Base-by-base conservation (phyloP, 106 monocot species). In the Platanthera zijinensis region DNA sequence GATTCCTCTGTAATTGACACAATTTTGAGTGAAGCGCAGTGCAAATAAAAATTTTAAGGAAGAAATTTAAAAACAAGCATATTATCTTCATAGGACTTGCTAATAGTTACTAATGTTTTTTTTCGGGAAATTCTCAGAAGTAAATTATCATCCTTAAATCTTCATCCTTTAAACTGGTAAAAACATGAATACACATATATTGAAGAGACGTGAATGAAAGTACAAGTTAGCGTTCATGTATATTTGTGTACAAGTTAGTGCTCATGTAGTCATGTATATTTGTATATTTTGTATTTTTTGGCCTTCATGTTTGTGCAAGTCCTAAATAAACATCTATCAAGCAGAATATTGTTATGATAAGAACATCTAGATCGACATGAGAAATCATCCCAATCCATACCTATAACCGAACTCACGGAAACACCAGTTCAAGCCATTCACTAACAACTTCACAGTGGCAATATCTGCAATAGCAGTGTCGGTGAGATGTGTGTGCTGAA, bases 391-490 rank as follows among this genome's bases (percentile, higher is more conserved):
- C 13, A 53, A 53, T 11, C 5, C n/a, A 25, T 89, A 96, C 96
- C 96, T 90, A 82, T 96, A 96, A 81, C 93, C 96, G 90, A 96
- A 96, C 77, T 90, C 45, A 75, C 93, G 96, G 69, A 96, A 96
- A 78, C 82, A 89, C 83, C 87, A 80, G 74, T 93, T 88, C 72
- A 96, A 83, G 53, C 84, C 83, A 84, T 83, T 96, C 71, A 96
- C 96, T 63, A 96, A 48, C 32, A 93, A 85, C 63, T n/a, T n/a
- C n/a, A n/a, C n/a, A n/a, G n/a, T n/a, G n/a, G n/a, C n/a, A n/a
- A n/a, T n/a, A n/a, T n/a, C n/a, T n/a, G n/a, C n/a, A n/a, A n/a
- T n/a, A n/a, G n/a, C n/a, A n/a, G n/a, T n/a, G n/a, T n/a, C n/a
- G n/a, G n/a, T n/a, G n/a, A n/a, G n/a, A n/a, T n/a, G n/a, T n/a